phyloP scores from a whole-genome alignment of 805 yeast species.

The Pichia gijzeniarum region DNA sequence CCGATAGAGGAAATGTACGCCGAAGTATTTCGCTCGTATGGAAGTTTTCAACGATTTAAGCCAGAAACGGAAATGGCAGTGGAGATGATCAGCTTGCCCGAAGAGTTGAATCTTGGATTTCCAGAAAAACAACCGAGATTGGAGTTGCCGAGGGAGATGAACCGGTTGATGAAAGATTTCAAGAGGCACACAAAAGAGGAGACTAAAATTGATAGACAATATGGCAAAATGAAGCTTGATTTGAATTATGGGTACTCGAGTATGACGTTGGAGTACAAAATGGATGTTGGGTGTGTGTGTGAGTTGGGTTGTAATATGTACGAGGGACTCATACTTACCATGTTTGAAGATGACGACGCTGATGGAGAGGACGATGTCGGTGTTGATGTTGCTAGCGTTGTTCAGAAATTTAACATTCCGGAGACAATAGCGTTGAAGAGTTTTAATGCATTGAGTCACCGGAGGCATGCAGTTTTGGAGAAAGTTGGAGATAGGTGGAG shows the following conservation, averaged over 20 bases:
- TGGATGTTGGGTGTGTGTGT: background rate
- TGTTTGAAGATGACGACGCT: slow-evolving; percentile 2
- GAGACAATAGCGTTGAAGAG: background rate
- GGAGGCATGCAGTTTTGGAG: background rate
- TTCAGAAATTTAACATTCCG: background rate
- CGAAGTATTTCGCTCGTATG: background rate
- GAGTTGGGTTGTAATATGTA: slow-evolving; percentile 5
- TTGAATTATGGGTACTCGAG: background rate
- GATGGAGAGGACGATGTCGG: background rate
- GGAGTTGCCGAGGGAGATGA: background rate
- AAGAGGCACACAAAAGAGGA: background rate
- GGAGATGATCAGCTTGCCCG: background rate
- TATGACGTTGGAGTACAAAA: background rate
- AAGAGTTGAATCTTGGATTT: background rate
- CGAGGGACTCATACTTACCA: slow-evolving; percentile 4
- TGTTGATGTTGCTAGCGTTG: background rate
- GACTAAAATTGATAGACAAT: background rate
- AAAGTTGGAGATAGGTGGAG: background rate
- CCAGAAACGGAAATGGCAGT: background rate
- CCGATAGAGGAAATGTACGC: background rate
- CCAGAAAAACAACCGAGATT: background rate
- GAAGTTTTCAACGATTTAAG: background rate
- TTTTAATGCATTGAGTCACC: background rate
- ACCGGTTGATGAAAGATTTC: background rate
- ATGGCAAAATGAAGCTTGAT: background rate